Percentiles rank a stretch among this genome's conserved stretches.
These are phyloP conservation scores for Salix exigua DNA, from an alignment of 345 rosid species.

Conservation along the genomic window DNA sequence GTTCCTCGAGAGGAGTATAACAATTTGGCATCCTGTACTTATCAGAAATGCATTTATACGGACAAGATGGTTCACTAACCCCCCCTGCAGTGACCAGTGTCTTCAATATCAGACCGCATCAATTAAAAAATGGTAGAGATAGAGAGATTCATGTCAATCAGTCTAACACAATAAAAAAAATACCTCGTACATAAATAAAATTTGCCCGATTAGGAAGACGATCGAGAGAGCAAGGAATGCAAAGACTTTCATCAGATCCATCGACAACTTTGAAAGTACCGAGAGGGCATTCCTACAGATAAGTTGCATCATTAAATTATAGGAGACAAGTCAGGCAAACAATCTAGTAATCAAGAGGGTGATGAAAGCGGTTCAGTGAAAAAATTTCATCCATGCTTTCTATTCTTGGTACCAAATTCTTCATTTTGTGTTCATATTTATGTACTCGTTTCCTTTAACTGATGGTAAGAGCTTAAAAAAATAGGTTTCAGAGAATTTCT, in stretches of 20 bases:
- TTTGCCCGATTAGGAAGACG: conserved; percentile 79
- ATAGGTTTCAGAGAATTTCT: too few species aligned
- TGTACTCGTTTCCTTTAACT: not conserved
- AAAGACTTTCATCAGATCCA: conserved; percentile 82
- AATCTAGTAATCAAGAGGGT: not conserved
- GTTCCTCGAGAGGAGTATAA: conserved; percentile 93
- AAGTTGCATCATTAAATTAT: conserved; percentile 6
- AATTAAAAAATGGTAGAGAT: conserved; percentile 1
- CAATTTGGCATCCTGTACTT: conserved; percentile 96
- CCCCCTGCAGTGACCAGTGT: conserved; percentile 58
- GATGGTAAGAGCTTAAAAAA: too few species aligned
- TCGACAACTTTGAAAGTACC: conserved; percentile 85
- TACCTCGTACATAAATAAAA: conserved; percentile 83
- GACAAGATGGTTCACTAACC: conserved; percentile 61
- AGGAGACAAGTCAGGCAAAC: not conserved
- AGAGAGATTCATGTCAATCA: conserved; percentile 3
- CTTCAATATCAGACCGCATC: conserved; percentile 21
- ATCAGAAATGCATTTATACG: conserved; percentile 82
- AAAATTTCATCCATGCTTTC: not conserved
- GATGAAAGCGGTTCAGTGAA: not conserved
- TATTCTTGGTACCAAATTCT: too few species aligned
- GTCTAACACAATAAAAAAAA: not conserved
- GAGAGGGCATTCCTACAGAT: conserved; percentile 83
- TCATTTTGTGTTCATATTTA: not conserved
- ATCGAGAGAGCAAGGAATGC: conserved; percentile 76